Base-by-base conservation (phyloP, 2,329 filamentous ascomycete species). In the Pseudogymnoascus sp. region DNA sequence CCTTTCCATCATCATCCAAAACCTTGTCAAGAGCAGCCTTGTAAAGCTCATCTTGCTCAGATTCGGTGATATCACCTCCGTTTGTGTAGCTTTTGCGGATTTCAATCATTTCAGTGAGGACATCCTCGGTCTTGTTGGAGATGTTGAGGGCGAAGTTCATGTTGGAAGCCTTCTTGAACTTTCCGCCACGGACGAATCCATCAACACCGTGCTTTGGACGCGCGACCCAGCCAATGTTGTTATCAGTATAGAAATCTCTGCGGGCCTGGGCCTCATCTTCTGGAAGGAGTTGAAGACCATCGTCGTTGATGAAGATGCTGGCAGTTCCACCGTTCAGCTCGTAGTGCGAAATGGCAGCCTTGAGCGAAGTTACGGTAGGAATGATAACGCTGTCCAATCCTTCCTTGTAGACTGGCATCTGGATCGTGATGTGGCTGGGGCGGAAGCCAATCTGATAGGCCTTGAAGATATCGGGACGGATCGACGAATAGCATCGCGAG, bases 161-260 rank as follows among this genome's bases (percentile, higher is more conserved):
- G 75, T 90, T 90, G 29, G 85, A 88, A 1, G 86, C 85, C 74
- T 88, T 88, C 76, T 88, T 88, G 77, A 88, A 88, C 70, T 87
- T 87, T 61, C 86, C 86, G 39, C 77, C 77, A 39, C 83, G 77
- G 15, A 80, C 64, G 67, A 82, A 85, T 15, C 74, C 76, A 42
- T 77, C 72, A 25, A 76, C 74, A 61, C 77, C 77, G 29, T 78
- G 75, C 29, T 73, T 76, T 5, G 77, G 77, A 10, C 83, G 78
- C 1, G 81, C 75, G 13, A 80, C 79, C 76, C 80, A 84, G 9
- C 82, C 82, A 66, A 84, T 83, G 63, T 78, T 81, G 69, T 82
- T 79, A 63, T 84, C 81, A 8, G 80, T 77, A 67, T 84, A 85
- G 66, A 82, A 84, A 1, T 82, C 79, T 12, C 78, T 77, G 18